Conservation (phyloP, 1,284 basidiomycete species). For the Chiua sp. region DNA sequence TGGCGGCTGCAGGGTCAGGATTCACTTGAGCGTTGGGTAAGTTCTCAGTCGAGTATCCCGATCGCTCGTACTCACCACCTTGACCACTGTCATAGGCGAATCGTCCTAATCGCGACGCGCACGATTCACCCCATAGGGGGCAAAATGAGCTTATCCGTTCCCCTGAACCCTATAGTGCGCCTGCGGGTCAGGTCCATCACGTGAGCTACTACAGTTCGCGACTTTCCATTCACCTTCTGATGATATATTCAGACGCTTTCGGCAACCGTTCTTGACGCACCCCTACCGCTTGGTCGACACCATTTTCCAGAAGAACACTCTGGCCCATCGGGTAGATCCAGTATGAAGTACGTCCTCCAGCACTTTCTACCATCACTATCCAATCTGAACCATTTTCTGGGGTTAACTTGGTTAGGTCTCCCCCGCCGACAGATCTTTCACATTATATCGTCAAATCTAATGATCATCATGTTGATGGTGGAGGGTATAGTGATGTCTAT, state of each 20-base stretch:
- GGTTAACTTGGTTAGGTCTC: not conserved
- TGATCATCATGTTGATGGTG: not conserved
- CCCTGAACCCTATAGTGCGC: not conserved
- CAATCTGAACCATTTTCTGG: too few species aligned
- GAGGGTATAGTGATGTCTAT: not conserved
- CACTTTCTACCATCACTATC: too few species aligned
- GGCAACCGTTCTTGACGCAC: not conserved
- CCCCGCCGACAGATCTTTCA: not conserved
- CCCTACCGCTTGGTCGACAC: too few species aligned
- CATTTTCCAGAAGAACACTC: not conserved
- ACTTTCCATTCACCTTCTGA: not conserved
- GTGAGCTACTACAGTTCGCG: not conserved
- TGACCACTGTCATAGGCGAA: not conserved
- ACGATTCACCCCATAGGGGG: too few species aligned
- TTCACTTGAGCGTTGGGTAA: not conserved
- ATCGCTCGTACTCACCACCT: not conserved
- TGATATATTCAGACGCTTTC: not conserved
- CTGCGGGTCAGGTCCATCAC: not conserved
- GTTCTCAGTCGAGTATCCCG: too few species aligned
- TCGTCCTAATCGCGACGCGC: too few species aligned
- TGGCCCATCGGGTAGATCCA: not conserved
- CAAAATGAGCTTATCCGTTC: not conserved
- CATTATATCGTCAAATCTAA: not conserved
- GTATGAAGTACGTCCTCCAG: not conserved
- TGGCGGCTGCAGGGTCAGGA: slow-evolving; percentile 3